Evolutionary conservation across 192 early-diverging fungal genomes (phyloP).

Genomic region (Dissophora ornata): DNA sequence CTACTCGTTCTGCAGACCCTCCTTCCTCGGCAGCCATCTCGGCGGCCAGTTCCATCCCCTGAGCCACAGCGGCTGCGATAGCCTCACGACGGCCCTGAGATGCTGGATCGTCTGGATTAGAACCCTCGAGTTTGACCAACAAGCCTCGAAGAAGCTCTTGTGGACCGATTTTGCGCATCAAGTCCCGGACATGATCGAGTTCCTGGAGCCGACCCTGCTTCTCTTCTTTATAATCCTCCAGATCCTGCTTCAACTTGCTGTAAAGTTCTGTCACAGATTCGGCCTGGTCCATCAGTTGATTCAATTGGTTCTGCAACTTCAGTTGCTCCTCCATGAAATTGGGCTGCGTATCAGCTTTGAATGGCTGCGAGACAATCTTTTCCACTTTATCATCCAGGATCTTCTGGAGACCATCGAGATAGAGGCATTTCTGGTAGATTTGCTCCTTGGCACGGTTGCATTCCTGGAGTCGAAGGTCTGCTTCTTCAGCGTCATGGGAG

Average conservation of each 20-base stretch:
- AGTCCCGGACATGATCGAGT: slow-evolving; percentile 47
- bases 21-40: slow-evolving; percentile 35
- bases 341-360: slow-evolving; percentile 39
- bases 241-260: slow-evolving; percentile 40
- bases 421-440: slow-evolving; percentile 57
- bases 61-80: slow-evolving; percentile 36
- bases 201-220: slow-evolving; percentile 36
- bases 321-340: slow-evolving; percentile 53
- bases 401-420: slow-evolving; percentile 52
- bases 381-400: slow-evolving; percentile 42
- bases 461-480: slow-evolving; percentile 47
- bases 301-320: slow-evolving; percentile 43
- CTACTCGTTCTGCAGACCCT: slow-evolving; percentile 7
- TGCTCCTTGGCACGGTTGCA: slow-evolving; percentile 56
- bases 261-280: slow-evolving; percentile 54
- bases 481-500: slow-evolving; percentile 57
- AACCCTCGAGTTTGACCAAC: slow-evolving; percentile 45
- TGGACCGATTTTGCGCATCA: slow-evolving; percentile 59
- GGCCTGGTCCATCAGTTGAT: slow-evolving; percentile 45
- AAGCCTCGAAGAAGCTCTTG: slow-evolving; percentile 58
- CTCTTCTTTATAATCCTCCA: slow-evolving; percentile 54
- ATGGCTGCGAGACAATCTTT: slow-evolving; percentile 42
- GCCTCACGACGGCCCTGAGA: slow-evolving; percentile 22
- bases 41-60: slow-evolving; percentile 48
- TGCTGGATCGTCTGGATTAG: slow-evolving; percentile 33